Evolutionary conservation across 257 asterid species (phyloP), one percentile per base, ranked within the genome.

Genomic region (Penstemon newberryi): DNA sequence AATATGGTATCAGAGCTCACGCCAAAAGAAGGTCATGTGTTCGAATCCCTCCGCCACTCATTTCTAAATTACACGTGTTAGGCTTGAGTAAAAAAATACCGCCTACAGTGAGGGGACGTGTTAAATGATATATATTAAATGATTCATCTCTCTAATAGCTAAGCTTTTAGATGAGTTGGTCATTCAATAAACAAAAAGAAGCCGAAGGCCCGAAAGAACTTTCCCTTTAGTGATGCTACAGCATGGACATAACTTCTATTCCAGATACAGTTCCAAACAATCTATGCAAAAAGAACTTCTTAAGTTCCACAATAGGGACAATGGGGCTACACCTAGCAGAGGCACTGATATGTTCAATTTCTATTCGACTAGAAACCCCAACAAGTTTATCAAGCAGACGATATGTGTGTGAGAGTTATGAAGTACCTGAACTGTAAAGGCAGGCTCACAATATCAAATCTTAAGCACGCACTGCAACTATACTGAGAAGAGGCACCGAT

Each of bases 351-450:
- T 25, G 33, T 25, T 25, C 33, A 7, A 46, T 44, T 7, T 57
- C 13, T 12, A 67, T 54, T 5, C 0, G 46, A 64, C 11, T 7
- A 45, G 57, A 56, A 64, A 63, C 49, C 25, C 36, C 40, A 63
- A 54, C 6, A 7, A 50, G 7, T 45, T 37, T 33, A 33, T 15
- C 67, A 71, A 53, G 69, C 18, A 62, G 15, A 33, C 40, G 13
- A 42, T 5, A 47, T 19, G 70, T 46, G 39, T 11, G 42, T 33
- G 46, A 43, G 45, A 66, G 60, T 4, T 25, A 25, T 25, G 33
- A 25, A 25, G 63, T 57, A 69, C 72, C 63, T 69, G 67, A 75
- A 63, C 44, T 15, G 55, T 41, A 38, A 60, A 63, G 58, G 75
- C 57, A 33, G 52, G 68, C 25, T 39, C 61, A 19, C 45, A 41